Percentiles rank a stretch among this genome's conserved stretches.
These are phyloP conservation scores for Nothophaeocryptopus gaeumannii DNA, from an alignment of 2,329 filamentous ascomycete species.

Conservation along the genomic window DNA sequence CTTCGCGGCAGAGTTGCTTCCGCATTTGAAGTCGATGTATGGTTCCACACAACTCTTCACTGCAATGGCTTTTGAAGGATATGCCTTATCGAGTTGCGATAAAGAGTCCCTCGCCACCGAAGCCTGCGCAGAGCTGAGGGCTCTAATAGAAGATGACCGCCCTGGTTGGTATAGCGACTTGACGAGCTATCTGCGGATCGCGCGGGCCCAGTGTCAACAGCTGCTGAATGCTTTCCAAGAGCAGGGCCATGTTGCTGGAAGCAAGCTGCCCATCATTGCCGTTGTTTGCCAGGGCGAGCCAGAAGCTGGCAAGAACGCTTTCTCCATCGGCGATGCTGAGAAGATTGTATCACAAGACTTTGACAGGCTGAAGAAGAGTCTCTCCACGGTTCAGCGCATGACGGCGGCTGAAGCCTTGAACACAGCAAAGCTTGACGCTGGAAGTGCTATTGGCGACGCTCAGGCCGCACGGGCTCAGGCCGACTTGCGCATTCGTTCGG, in stretches of 20 bases:
- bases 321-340: conserved; percentile 82
- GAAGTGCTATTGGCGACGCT: conserved; percentile 74
- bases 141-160: conserved; percentile 76
- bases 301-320: conserved; percentile 87
- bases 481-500: conserved; percentile 81
- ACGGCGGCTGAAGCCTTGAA: conserved; percentile 75
- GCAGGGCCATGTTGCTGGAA: conserved; percentile 73
- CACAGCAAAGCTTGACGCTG: conserved; percentile 70
- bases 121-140: conserved; percentile 65
- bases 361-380: conserved; percentile 80
- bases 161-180: conserved; percentile 85
- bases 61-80: conserved; percentile 84
- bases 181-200: conserved; percentile 83
- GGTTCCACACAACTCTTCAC: conserved; percentile 84
- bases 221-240: conserved; percentile 89
- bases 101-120: conserved; percentile 54
- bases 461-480: conserved; percentile 73
- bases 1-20: conserved; percentile 64
- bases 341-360: conserved; percentile 83
- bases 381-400: conserved; percentile 83
- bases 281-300: conserved; percentile 92
- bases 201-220: conserved; percentile 86
- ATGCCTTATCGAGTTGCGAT: conserved; percentile 56
- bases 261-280: conserved; percentile 74
- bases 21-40: conserved; percentile 67